Evolutionary conservation across 768 basidiomycete species (phyloP).

Genomic region (Phlebiopsis gigantea): DNA sequence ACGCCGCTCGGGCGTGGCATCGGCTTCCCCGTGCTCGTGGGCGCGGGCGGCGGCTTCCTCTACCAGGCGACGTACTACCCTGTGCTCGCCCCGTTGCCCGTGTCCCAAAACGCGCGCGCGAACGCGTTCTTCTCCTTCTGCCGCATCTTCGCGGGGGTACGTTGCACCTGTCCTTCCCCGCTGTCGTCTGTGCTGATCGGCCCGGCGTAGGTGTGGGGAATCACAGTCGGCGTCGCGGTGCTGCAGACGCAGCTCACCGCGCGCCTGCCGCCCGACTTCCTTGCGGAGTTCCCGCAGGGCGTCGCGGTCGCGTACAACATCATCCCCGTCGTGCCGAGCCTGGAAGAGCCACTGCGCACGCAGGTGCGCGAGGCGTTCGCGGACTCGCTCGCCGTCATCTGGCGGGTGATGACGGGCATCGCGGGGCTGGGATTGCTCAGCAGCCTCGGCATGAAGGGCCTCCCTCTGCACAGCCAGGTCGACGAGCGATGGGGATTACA

Average conservation of each 20-base stretch:
- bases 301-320: constrained; percentile 17
- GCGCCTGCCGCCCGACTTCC: constrained; percentile 22
- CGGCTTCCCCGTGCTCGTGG: constrained; percentile 23
- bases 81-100: constrained; percentile 23
- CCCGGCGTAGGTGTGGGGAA: constrained; percentile 26
- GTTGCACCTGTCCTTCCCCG: not conserved
- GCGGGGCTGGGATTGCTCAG: constrained; percentile 22
- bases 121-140: constrained; percentile 26
- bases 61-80: constrained; percentile 15
- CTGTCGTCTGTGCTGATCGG: no score
- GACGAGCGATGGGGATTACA: constrained; percentile 26
- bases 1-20: constrained; percentile 18
- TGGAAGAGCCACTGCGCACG: constrained; percentile 23
- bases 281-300: constrained; percentile 15
- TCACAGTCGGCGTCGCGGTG: constrained; percentile 26
- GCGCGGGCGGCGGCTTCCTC: constrained; percentile 13
- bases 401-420: constrained; percentile 27
- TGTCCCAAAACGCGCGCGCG: constrained; percentile 27
- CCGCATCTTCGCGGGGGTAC: constrained; percentile 9
- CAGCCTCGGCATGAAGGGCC: constrained; percentile 19
- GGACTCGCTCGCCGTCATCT: constrained; percentile 22
- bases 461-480: constrained; percentile 21
- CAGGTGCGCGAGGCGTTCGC: constrained; percentile 28
- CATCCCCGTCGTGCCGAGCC: constrained; percentile 17
- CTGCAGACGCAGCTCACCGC: constrained; percentile 28